Evolutionary conservation across 2,329 filamentous ascomycete genomes (phyloP), one percentile per base, ranked within the genome.

Genomic region (Aureobasidium sp.): DNA sequence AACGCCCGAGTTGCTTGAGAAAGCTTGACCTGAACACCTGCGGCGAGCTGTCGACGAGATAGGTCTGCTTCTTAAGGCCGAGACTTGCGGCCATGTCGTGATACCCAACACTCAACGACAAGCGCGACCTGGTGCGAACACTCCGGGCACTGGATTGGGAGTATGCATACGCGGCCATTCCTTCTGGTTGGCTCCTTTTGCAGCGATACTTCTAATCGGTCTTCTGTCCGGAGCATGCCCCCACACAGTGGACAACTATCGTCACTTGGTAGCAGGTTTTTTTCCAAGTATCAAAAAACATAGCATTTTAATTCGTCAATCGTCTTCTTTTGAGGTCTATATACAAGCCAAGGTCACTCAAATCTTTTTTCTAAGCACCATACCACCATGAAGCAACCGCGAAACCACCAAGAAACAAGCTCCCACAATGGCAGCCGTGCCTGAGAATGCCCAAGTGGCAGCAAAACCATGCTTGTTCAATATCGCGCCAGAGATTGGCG

Each of bases 401-500:
- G 45, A 48, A 9, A 31, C 45, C 15, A 48, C 31, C 42, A 60
- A 39, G 8, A 60, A 49, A 17, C 42, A 41, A 2, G 44, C 56
- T 2, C 56, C 56, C 17, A 49, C 15, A 31, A 60, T 20, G 0
- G 56, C 56, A 22, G 34, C 56, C 2, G 56, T 2, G 5, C 56
- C 56, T 6, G 56, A 60, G 22, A 60, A 60, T 1, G 44, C 56
- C 56, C 56, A 60, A 25, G 44, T 60, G 17, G 56, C 56, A 31
- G 42, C n/a, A 12, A 60, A 60, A 1, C 56, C 56, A 31, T 60
- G 22, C 3, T 42, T 29, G 5, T n/a, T 60, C 42, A 77, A 66
- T 29, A 76, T 68, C 1, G 61, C 71, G 53, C 74, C 75, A 20
- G 67, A 73, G 25, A 66, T 68, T 0, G 75, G 74, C 0, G 71